Evolutionary conservation across 352 stramenopile genomes (phyloP).

Genomic region (Blastocystis hominis): DNA sequence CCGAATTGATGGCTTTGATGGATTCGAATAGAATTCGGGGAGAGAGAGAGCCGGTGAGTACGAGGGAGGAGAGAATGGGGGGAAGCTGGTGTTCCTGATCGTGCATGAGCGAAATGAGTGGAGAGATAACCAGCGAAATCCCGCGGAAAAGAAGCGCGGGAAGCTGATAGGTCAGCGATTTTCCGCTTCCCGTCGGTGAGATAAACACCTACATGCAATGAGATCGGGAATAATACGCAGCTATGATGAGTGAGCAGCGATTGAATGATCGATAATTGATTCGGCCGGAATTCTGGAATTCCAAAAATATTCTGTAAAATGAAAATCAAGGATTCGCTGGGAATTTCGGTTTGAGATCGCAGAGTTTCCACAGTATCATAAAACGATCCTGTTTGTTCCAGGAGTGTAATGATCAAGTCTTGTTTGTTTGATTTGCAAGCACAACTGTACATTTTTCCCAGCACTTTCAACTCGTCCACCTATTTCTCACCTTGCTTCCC

Average conservation of each 20-base stretch:
- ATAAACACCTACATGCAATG: background rate
- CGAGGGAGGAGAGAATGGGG: background rate
- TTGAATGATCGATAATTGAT: background rate
- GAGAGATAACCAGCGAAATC: constrained; percentile 30
- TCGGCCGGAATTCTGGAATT: background rate
- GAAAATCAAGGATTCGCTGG: background rate
- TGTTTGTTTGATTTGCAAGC: background rate
- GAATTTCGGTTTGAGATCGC: background rate
- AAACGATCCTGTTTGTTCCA: background rate
- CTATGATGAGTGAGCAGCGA: background rate
- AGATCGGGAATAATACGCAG: background rate
- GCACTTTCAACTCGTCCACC: constrained; percentile 13
- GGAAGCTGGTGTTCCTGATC: constrained; percentile 44
- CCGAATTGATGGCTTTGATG: constrained; percentile 10
- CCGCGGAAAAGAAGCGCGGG: background rate
- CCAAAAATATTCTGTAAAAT: background rate
- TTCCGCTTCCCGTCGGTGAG: constrained; percentile 58
- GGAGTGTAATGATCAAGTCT: background rate
- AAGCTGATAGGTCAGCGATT: constrained; percentile 58
- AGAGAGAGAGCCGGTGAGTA: background rate
- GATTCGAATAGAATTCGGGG: constrained; percentile 5
- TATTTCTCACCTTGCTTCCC: background rate
- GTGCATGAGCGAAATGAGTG: constrained; percentile 51
- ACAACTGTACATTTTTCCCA: background rate
- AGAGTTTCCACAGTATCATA: background rate